Percentiles rank a stretch among this genome's conserved stretches.
phyloP scores from a whole-genome alignment of 2,329 filamentous ascomycete genomes.

The Ophiobolus disseminans region DNA sequence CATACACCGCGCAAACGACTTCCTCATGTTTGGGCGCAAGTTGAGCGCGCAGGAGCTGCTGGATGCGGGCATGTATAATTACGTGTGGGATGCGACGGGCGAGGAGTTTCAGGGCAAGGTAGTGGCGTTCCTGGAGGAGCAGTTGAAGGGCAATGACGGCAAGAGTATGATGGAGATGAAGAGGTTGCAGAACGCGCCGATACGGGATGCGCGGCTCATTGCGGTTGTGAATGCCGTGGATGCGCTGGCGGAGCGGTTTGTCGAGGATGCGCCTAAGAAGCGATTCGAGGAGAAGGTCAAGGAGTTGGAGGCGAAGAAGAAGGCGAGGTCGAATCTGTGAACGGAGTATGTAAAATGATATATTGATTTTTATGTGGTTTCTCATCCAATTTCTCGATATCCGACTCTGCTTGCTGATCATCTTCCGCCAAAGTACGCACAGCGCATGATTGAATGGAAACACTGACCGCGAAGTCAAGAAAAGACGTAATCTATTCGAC shows the following conservation, averaged over 20 bases:
- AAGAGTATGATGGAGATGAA: constrained; percentile 62
- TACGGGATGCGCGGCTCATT: constrained; percentile 54
- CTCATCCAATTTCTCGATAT: background rate
- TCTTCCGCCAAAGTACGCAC: background rate
- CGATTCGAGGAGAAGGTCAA: constrained; percentile 54
- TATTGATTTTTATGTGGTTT: background rate
- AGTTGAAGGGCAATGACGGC: constrained; percentile 57
- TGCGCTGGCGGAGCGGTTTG: constrained; percentile 58
- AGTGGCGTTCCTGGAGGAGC: constrained; percentile 51
- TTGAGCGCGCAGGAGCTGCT: constrained; percentile 53
- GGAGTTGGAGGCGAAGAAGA: constrained; percentile 45
- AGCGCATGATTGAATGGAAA: background rate
- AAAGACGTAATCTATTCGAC: constrained; percentile 23
- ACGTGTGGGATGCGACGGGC: constrained; percentile 50
- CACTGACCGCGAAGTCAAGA: constrained; percentile 4
- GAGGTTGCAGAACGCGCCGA: constrained; percentile 56
- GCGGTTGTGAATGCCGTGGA: constrained; percentile 58
- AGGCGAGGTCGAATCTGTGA: constrained; percentile 38
- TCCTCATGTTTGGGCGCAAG: constrained; percentile 60
- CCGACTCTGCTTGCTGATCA: background rate
- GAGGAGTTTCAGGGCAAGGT: constrained; percentile 54
- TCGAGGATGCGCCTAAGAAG: constrained; percentile 55
- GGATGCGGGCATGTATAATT: constrained; percentile 56
- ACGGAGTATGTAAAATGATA: background rate
- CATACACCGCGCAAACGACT: constrained; percentile 60